These are phyloP conservation scores for Corylus avellana DNA, from an alignment of 306 rosid species.

Conservation along the genomic window DNA sequence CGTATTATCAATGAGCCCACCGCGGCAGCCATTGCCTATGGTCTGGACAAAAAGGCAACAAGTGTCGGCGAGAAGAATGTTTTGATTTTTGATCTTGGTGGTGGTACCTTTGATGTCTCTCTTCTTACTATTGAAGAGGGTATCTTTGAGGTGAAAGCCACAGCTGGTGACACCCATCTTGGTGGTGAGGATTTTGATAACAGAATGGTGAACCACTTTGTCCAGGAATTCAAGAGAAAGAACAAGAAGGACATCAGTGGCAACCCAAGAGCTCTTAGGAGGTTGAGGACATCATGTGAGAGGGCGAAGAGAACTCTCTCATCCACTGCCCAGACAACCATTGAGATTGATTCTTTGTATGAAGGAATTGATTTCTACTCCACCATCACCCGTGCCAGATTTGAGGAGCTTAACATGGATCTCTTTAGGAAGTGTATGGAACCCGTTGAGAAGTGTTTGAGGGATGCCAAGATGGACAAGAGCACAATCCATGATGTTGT, in stretches of 20 bases:
- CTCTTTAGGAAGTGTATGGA: slow-evolving; percentile 73
- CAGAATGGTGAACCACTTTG: slow-evolving; percentile 73
- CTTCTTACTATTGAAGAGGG: slow-evolving; percentile 74
- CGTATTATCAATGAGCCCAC: slow-evolving; percentile 74
- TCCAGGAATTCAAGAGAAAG: slow-evolving; percentile 73
- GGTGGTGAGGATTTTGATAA: slow-evolving; percentile 70
- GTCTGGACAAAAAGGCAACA: slow-evolving; percentile 73
- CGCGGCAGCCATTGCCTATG: slow-evolving; percentile 72
- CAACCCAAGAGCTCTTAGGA: slow-evolving; percentile 69
- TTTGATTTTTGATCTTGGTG: slow-evolving; percentile 66
- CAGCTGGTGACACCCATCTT: slow-evolving; percentile 72
- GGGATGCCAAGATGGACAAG: slow-evolving; percentile 73
- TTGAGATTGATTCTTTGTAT: slow-evolving; percentile 69
- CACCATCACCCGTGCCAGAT: slow-evolving; percentile 68
- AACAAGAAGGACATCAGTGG: slow-evolving; percentile 73
- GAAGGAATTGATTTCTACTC: slow-evolving; percentile 76
- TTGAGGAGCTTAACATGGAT: slow-evolving; percentile 69
- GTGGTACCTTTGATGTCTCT: slow-evolving; percentile 76
- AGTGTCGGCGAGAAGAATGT: slow-evolving; percentile 70
- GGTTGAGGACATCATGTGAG: slow-evolving; percentile 68
- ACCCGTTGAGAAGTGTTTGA: slow-evolving; percentile 68
- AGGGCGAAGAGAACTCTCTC: slow-evolving; percentile 66
- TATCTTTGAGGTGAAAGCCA: slow-evolving; percentile 74
- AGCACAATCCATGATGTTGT: slow-evolving; percentile 63
- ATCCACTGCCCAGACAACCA: slow-evolving; percentile 68